phyloP scores from a whole-genome alignment of 176 grass and related monocot genomes.

The Eleusine indica region DNA sequence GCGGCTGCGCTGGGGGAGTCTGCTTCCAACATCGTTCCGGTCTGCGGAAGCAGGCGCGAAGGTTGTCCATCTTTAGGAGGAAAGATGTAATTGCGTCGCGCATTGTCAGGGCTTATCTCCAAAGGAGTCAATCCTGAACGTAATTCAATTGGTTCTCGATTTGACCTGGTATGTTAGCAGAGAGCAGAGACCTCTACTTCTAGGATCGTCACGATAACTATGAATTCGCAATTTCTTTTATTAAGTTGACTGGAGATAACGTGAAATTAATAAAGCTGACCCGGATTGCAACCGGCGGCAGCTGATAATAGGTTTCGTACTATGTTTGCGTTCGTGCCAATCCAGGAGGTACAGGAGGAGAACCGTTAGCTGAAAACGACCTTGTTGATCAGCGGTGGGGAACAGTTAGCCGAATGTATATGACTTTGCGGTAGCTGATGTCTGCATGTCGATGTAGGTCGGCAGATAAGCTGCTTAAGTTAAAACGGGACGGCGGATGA shows the following conservation, averaged over 20 bases:
- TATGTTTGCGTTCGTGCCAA: background rate
- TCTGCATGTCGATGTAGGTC: background rate
- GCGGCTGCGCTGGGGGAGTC: background rate
- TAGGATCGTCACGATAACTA: background rate
- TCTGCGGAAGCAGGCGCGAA: slow-evolving; percentile 52
- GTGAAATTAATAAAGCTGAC: background rate
- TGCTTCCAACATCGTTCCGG: slow-evolving; percentile 9
- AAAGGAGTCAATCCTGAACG: background rate
- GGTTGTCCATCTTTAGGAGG: slow-evolving; percentile 20
- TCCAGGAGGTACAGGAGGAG: background rate
- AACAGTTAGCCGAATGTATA: background rate
- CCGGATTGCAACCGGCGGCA: background rate
- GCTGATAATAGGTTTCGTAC: background rate
- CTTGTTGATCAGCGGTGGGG: no score
- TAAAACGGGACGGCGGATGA: background rate
- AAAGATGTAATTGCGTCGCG: background rate
- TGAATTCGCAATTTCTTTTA: no score
- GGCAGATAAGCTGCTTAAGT: background rate
- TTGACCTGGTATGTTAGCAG: slow-evolving; percentile 16
- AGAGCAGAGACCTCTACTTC: background rate
- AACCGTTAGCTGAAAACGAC: no score
- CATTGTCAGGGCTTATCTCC: slow-evolving; percentile 18
- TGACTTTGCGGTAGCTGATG: background rate
- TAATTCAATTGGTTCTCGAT: background rate
- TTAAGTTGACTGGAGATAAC: background rate